A percentile compares a stretch with the other conserved stretches of the same genome.
These are phyloP conservation scores for Tetragonia tetragonoides DNA, from an alignment of 148 eudicot species.

Conservation along the genomic window DNA sequence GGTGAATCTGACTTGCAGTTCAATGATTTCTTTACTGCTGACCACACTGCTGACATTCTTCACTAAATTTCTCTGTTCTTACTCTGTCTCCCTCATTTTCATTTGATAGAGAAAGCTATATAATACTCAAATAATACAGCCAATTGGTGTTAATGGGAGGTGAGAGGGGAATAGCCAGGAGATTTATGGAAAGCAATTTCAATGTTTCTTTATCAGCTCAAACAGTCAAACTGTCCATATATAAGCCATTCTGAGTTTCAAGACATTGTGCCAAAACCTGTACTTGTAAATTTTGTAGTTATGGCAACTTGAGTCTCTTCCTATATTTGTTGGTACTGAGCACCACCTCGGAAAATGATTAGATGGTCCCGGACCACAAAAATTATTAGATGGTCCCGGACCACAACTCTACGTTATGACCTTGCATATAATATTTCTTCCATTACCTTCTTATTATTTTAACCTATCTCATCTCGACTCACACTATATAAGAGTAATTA, in stretches of 20 bases:
- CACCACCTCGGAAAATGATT: too few species aligned
- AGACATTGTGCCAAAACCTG: neutral
- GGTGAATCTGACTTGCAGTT: slow-evolving; percentile 31
- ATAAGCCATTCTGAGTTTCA: neutral
- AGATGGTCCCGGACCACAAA: too few species aligned
- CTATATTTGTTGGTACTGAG: neutral
- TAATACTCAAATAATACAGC: neutral
- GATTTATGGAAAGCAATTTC: slow-evolving; percentile 12
- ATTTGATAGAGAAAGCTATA: neutral
- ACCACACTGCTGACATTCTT: slow-evolving; percentile 34
- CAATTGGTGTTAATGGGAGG: neutral
- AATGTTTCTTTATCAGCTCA: slow-evolving; percentile 4
- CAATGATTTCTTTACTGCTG: slow-evolving; percentile 36
- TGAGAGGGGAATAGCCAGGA: neutral
- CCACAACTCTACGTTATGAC: too few species aligned
- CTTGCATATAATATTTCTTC: neutral
- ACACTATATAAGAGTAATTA: too few species aligned
- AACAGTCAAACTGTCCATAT: slow-evolving; percentile 8
- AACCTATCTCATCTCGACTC: too few species aligned
- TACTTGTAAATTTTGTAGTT: neutral
- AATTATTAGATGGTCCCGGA: too few species aligned
- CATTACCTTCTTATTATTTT: neutral
- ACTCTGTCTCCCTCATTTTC: slow-evolving; percentile 1
- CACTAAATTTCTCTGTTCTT: neutral
- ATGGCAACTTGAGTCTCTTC: slow-evolving; percentile 8